Percentiles rank a stretch among this genome's conserved stretches.
Evolutionary conservation across 1,139 yeast species (phyloP).

Genomic region (Saccharomyces hybrid): DNA sequence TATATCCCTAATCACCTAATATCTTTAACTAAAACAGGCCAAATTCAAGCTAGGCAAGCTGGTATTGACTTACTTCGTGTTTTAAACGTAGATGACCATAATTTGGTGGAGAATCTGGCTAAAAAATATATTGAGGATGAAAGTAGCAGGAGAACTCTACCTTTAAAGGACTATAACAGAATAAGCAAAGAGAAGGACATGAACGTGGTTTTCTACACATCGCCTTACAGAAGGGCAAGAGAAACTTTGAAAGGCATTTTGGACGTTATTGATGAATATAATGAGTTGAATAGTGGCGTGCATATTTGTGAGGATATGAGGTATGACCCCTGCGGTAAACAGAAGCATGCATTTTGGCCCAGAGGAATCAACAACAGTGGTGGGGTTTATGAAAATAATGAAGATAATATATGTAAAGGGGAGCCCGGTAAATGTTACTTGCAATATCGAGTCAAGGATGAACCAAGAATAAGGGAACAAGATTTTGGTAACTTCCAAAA

Average conservation of each 20-base stretch:
- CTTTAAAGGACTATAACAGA: constrained; percentile 5
- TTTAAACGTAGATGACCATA: constrained; percentile 43
- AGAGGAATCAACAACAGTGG: constrained; percentile 14
- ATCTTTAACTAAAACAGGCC: constrained; percentile 62
- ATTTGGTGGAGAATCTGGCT: constrained; percentile 15
- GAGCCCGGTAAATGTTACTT: constrained; percentile 33
- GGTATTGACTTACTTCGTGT: constrained; percentile 52
- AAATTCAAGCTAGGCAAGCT: constrained; percentile 57
- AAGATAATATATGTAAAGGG: constrained; percentile 7
- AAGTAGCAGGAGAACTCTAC: constrained; percentile 4
- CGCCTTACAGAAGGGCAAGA: constrained; percentile 75
- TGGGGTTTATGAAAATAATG: constrained; percentile 24
- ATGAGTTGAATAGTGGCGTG: constrained; percentile 16
- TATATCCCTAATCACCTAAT: constrained; percentile 73
- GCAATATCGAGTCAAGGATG: constrained; percentile 58
- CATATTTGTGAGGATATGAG: constrained; percentile 9
- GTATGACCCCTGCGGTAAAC: constrained; percentile 21
- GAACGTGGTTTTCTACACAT: constrained; percentile 55
- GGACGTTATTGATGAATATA: constrained; percentile 45
- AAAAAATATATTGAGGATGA: constrained; percentile 15
- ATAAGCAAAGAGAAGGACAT: constrained; percentile 1
- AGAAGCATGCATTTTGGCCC: constrained; percentile 24
- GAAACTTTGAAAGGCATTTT: constrained; percentile 69
- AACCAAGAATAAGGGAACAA: constrained; percentile 86
- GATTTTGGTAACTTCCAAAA: constrained; percentile 87